Base-by-base conservation (phyloP, 2,329 filamentous ascomycete genomes). In the Talaromyces piceae region DNA sequence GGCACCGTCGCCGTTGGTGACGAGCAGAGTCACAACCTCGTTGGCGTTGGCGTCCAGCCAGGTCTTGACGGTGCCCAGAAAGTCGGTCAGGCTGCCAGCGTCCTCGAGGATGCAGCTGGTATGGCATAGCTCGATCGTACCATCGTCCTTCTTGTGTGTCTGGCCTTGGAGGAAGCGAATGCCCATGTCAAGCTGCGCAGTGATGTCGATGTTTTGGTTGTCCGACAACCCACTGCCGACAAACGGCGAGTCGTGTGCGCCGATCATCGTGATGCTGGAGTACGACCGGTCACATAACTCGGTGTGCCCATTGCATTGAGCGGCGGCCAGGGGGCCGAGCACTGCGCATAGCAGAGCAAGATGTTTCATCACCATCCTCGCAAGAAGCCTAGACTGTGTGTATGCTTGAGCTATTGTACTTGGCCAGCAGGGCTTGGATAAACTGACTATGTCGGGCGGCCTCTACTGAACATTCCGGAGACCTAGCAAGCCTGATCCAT, bases 201-300 rank as follows among this genome's bases (percentile, higher is more conserved):
- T 75, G 22, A 83, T 76, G 4, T 77, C 73, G 47, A 81, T 72
- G 55, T 79, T 77, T 61, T 87, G 83, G 65, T 85, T 84, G 54
- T 83, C 68, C 52, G 73, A 66, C 1, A 74, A 73, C 7, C 75
- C 59, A 47, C 71, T 57, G 37, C 83, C 81, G 37, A 83, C 77
- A 60, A 87, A 87, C 31, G 81, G 77, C 12, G 77, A 79, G 68
- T 87, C 77, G 67, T 87, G 84, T 5, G 83, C 75, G 22, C 82
- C 84, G 16, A 83, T 68, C 53, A 79, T 77, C n/a, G 78, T 78
- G 49, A 85, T 64, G 31, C 82, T 74, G 55, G 80, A 79, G 68
- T 84, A 86, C 39, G 64, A 67, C 33, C 78, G 76, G 45, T 64
- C 62, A 67, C 82, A 86, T 50, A 81, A 77, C 33, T 73, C 73